A percentile compares a stretch with the other conserved stretches of the same genome.
Conservation (phyloP, 2,329 filamentous ascomycete genomes). For the Microsporum audouinii region DNA sequence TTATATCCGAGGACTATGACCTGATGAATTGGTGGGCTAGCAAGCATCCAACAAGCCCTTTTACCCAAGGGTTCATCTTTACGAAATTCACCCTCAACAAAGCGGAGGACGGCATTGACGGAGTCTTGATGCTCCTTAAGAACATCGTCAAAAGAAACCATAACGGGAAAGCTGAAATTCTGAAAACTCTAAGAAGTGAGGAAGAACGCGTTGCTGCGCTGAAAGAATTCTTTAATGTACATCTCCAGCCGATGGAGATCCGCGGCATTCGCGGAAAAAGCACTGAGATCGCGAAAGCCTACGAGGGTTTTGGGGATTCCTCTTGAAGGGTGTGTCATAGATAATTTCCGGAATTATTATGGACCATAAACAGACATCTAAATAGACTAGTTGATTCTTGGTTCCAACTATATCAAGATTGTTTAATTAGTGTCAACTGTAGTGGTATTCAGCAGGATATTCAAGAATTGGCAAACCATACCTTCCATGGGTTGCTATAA, state of each 20-base stretch:
- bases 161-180: slow-evolving; percentile 39
- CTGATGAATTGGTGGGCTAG: slow-evolving; percentile 50
- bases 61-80: slow-evolving; percentile 44
- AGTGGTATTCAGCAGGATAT: background rate
- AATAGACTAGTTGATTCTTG: slow-evolving; percentile 27
- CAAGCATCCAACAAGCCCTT: slow-evolving; percentile 40
- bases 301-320: background rate
- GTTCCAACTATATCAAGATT: slow-evolving; percentile 26
- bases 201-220: slow-evolving; percentile 43
- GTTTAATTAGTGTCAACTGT: background rate
- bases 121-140: slow-evolving; percentile 44
- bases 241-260: slow-evolving; percentile 41
- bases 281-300: slow-evolving; percentile 28
- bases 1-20: slow-evolving; percentile 49
- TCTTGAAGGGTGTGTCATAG: slow-evolving; percentile 17
- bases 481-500: slow-evolving; percentile 57
- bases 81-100: slow-evolving; percentile 45
- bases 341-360: slow-evolving; percentile 1
- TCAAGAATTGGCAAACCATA: slow-evolving; percentile 27
- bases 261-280: slow-evolving; percentile 40
- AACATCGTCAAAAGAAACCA: slow-evolving; percentile 44
- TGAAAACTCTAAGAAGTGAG: slow-evolving; percentile 42
- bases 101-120: slow-evolving; percentile 37
- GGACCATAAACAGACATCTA: background rate
- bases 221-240: slow-evolving; percentile 43